phyloP scores from a whole-genome alignment of 805 yeast genomes.

The Saturnispora halmiae region DNA sequence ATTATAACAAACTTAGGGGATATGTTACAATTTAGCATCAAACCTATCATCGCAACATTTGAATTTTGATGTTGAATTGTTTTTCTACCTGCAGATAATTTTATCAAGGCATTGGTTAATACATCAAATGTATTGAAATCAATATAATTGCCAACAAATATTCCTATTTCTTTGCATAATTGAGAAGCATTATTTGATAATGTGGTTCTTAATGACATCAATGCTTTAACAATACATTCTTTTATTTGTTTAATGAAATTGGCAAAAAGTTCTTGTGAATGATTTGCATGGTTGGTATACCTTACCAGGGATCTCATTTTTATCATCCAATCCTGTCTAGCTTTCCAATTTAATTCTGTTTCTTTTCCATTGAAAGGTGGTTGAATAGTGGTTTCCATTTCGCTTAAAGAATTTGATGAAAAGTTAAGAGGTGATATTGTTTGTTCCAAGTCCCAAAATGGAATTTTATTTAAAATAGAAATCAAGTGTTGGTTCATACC shows the following conservation, averaged over 20 bases:
- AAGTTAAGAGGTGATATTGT: slow-evolving; percentile 20
- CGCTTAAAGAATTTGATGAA: slow-evolving; percentile 21
- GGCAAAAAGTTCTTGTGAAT: slow-evolving; percentile 3
- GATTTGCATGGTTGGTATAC: slow-evolving; percentile 34
- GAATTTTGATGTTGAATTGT: slow-evolving; percentile 54
- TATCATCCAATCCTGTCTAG: slow-evolving; percentile 54
- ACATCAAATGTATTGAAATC: slow-evolving; percentile 42
- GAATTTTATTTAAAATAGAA: slow-evolving; percentile 7
- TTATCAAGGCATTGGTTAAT: slow-evolving; percentile 39
- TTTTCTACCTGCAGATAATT: slow-evolving; percentile 52
- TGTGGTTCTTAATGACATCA: slow-evolving; percentile 74
- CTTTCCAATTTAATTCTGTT: slow-evolving; percentile 80
- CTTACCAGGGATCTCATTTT: slow-evolving; percentile 51
- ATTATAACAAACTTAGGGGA: slow-evolving; percentile 42
- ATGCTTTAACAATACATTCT: slow-evolving; percentile 58
- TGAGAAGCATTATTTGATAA: slow-evolving; percentile 69
- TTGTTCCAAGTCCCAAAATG: slow-evolving; percentile 26
- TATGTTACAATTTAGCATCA: slow-evolving; percentile 48
- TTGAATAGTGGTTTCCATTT: slow-evolving; percentile 24
- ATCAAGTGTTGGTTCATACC: background rate
- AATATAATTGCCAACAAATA: slow-evolving; percentile 31
- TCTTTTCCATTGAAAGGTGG: slow-evolving; percentile 58
- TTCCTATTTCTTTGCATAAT: slow-evolving; percentile 57
- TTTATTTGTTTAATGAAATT: slow-evolving; percentile 30
- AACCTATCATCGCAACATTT: slow-evolving; percentile 43